Conservation (phyloP, 2,329 filamentous ascomycete species). For the Fusarium sp. region DNA sequence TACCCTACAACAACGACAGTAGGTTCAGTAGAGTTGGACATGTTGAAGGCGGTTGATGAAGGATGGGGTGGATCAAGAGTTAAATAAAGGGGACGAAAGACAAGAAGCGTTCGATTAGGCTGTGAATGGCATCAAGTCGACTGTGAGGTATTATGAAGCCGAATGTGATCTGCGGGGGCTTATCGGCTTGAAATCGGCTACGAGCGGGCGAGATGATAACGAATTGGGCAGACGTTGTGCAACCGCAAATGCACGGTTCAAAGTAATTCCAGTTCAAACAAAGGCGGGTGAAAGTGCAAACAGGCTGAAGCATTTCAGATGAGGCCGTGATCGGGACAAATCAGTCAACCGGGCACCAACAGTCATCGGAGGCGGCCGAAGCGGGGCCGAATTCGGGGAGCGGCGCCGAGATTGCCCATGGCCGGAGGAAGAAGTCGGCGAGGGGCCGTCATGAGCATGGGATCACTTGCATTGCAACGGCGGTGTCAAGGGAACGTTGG, state of each 20-base stretch:
- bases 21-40: conserved; percentile 14
- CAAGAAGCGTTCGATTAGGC: background rate
- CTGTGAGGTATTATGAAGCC: background rate
- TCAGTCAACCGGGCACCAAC: background rate
- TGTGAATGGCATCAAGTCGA: background rate
- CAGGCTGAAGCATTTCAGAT: background rate
- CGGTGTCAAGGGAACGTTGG: background rate
- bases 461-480: background rate
- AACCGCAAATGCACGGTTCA: background rate
- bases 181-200: background rate
- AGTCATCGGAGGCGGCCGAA: conserved; percentile 17
- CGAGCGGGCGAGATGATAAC: background rate
- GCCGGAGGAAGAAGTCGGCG: background rate
- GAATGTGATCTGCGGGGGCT: conserved; percentile 3
- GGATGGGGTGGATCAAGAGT: too few relatives aligned
- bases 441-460: background rate
- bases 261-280: background rate
- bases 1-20: conserved; percentile 48
- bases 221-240: background rate
- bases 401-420: background rate
- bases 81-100: background rate
- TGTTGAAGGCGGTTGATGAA: background rate
- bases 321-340: background rate
- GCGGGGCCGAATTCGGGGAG: conserved; percentile 14
- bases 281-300: background rate